Evolutionary conservation across 1,139 yeast genomes (phyloP).

Genomic region (Arxiozyma slooffiae): DNA sequence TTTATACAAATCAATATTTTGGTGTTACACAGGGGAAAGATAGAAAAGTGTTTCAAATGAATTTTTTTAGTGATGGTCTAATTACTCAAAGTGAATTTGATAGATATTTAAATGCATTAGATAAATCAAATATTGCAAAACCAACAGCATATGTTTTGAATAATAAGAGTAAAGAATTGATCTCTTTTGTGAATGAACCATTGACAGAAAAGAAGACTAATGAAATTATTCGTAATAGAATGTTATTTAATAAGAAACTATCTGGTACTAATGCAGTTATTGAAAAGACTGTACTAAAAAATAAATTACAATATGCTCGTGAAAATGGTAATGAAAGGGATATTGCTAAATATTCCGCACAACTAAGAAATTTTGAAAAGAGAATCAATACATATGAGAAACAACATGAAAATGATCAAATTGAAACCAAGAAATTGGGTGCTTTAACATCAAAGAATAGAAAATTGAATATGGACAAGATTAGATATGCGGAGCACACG

Average conservation of each 20-base stretch:
- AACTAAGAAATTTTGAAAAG: constrained; percentile 37
- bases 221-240: constrained; percentile 66
- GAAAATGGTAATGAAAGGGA: constrained; percentile 51
- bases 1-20: constrained; percentile 53
- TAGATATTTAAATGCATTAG: constrained; percentile 53
- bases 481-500: constrained; percentile 69
- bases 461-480: constrained; percentile 63
- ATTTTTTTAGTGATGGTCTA: constrained; percentile 67
- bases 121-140: constrained; percentile 44
- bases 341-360: constrained; percentile 36
- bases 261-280: constrained; percentile 72
- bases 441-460: constrained; percentile 53
- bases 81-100: constrained; percentile 62
- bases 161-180: constrained; percentile 52
- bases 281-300: constrained; percentile 62
- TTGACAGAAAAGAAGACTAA: constrained; percentile 71
- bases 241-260: constrained; percentile 45
- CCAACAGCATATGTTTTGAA: constrained; percentile 63
- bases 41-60: constrained; percentile 63
- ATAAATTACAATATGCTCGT: constrained; percentile 65
- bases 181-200: constrained; percentile 51
- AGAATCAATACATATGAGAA: constrained; percentile 40
- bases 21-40: constrained; percentile 44
- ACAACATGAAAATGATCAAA: constrained; percentile 30
- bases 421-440: constrained; percentile 31